Base-by-base conservation (phyloP, 176 grass and related monocot species). In the Carex cristatella region DNA sequence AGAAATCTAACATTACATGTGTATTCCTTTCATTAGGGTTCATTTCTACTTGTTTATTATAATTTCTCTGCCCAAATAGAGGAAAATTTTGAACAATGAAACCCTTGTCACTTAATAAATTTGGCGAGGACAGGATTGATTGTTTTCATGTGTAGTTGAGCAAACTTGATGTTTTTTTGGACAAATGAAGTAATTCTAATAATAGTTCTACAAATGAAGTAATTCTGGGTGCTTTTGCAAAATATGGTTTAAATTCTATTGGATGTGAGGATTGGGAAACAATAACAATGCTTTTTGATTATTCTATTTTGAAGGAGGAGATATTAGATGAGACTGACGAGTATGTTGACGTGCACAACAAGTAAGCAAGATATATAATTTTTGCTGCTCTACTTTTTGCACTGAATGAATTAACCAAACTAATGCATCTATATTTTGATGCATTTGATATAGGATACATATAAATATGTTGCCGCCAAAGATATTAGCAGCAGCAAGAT, bases 241-340 rank as follows among this genome's bases (percentile, higher is more conserved):
- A 48, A 40, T 72, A 18, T 74, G 4, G 28, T 51, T 74, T 74
- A 30, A 53, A 56, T 48, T 75, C 4, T 40, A 51, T 28, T 28
- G 8, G 19, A 54, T 77, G 48, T 4, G 19, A 54, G 71, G 7
- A 75, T 77, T 30, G 23, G 27, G n/a, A 16, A 77, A 54, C 54
- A 13, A 31, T 77, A 56, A 56, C 27, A 9, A 57, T 78, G 28
- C 33, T 7, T 55, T 56, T 78, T 15, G 5, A 32, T 27, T 54
- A 6, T 31, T 72, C 57, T 10, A 14, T 79, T 82, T 82, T 16
- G n/a, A 84, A 99, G 96, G 96, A 99, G 93, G 91, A 88, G 77
- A 99, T 99, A 81, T 95, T 86, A 55, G 96, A 99, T 82, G 96
- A 99, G 84, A 99, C 96, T 19, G 96, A 99, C 10, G 96, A 99